phyloP scores from a whole-genome alignment of 768 basidiomycete genomes.

The Hydnum rufescens region DNA sequence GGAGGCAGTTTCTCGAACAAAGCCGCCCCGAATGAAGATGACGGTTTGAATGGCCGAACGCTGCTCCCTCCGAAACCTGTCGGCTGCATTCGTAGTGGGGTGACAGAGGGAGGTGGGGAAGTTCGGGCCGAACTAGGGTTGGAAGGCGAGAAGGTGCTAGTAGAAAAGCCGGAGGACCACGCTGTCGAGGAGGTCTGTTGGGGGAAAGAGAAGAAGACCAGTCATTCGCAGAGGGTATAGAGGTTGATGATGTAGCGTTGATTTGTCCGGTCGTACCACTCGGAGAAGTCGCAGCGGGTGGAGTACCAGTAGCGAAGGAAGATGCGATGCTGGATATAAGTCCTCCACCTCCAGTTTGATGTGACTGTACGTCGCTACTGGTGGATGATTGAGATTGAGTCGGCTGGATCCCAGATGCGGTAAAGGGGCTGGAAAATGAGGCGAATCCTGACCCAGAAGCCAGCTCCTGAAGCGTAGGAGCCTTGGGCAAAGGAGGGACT shows the following conservation, averaged over 20 bases:
- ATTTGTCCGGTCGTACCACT: not conserved
- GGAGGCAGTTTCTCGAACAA: slow-evolving; percentile 56
- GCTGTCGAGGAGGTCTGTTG: slow-evolving; percentile 19
- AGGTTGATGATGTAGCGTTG: not conserved
- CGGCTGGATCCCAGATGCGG: not conserved
- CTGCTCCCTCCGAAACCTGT: slow-evolving; percentile 31
- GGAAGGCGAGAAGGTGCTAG: slow-evolving; percentile 31
- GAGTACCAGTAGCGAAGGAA: slow-evolving; percentile 11
- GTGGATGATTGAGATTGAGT: not conserved
- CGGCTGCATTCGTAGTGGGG: slow-evolving; percentile 25
- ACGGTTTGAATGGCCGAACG: slow-evolving; percentile 66
- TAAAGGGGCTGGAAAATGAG: not conserved
- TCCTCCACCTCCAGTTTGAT: not conserved
- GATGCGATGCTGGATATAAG: slow-evolving; percentile 11
- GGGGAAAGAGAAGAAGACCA: slow-evolving; percentile 9
- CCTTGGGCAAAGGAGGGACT: slow-evolving; percentile 48
- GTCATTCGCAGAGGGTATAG: too few relatives aligned
- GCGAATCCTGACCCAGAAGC: slow-evolving; percentile 24
- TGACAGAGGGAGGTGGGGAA: slow-evolving; percentile 20
- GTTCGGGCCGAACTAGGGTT: slow-evolving; percentile 28
- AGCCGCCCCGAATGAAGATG: slow-evolving; percentile 59
- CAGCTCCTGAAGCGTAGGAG: slow-evolving; percentile 46
- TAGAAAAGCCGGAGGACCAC: slow-evolving; percentile 24
- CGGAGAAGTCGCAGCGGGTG: not conserved
- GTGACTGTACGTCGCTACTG: not conserved